Percentiles rank a stretch among this genome's conserved stretches.
Evolutionary conservation across 306 rosid species (phyloP).

Genomic region (Castanea crenata): DNA sequence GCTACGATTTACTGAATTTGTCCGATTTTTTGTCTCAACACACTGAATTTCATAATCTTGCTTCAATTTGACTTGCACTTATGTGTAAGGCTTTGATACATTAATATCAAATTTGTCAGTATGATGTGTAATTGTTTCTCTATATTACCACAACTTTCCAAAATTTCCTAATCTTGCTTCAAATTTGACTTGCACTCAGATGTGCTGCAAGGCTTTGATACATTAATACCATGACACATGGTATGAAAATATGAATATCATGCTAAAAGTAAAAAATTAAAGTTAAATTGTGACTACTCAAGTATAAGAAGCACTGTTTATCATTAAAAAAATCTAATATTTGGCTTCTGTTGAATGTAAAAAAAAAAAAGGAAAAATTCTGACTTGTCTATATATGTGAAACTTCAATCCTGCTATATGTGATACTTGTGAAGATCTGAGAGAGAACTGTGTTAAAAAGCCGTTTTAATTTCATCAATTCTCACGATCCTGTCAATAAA

Average conservation of each 20-base stretch:
- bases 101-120: not conserved
- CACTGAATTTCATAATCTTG: not conserved
- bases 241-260: not conserved
- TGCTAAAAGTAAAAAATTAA: not conserved
- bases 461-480: not conserved
- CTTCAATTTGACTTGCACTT: not conserved
- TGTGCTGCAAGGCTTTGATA: not conserved
- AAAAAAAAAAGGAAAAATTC: too few species aligned
- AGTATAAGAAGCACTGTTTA: not conserved
- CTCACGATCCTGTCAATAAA: constrained; percentile 1
- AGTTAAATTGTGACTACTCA: not conserved
- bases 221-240: not conserved
- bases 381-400: not conserved
- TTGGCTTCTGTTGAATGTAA: too few species aligned
- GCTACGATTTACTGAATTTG: not conserved
- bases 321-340: not conserved
- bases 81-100: not conserved
- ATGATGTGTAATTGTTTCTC: too few species aligned
- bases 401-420: constrained; percentile 3
- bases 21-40: not conserved
- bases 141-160: not conserved
- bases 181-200: not conserved
- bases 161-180: not conserved
- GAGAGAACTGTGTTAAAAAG: not conserved
- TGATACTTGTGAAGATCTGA: not conserved